Percentiles rank a stretch among this genome's conserved stretches.
phyloP scores from a whole-genome alignment of 202 grass and related monocot genomes.

The Brachypodium distachyon region DNA sequence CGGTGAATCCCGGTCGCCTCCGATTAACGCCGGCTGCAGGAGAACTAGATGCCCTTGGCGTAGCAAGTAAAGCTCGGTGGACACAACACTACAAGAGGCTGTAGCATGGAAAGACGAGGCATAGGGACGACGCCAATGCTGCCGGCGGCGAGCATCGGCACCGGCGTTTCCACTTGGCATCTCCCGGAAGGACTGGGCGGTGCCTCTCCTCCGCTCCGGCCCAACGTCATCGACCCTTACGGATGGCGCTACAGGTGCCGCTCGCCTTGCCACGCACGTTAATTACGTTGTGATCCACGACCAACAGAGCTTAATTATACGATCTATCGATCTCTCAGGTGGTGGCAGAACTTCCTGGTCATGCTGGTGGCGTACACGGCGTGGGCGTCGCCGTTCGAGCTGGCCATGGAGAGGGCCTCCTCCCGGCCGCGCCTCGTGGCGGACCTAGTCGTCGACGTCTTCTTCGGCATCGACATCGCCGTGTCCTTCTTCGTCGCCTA shows the following conservation, averaged over 20 bases:
- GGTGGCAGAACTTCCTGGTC: constrained; percentile 49
- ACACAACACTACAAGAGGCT: no score
- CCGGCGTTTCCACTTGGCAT: background rate
- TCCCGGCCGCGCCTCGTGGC: constrained; percentile 15
- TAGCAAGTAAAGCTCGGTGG: background rate
- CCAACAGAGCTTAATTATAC: background rate
- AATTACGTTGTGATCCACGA: background rate
- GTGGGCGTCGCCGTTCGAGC: constrained; percentile 52
- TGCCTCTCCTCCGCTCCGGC: constrained; percentile 24
- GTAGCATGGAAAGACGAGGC: background rate
- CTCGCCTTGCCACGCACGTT: background rate
- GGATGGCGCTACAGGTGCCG: constrained; percentile 55
- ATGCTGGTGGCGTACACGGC: constrained; percentile 50
- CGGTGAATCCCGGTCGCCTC: background rate
- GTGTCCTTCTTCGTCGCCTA: constrained; percentile 60
- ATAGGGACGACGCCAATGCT: background rate
- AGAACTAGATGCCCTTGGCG: background rate
- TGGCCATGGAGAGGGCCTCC: constrained; percentile 18
- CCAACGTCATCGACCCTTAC: constrained; percentile 44
- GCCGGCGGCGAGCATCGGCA: background rate
- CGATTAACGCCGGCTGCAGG: background rate
- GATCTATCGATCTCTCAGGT: background rate
- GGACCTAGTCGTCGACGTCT: constrained; percentile 43
- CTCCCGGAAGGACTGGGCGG: constrained; percentile 30
- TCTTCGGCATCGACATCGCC: constrained; percentile 53